Percentiles rank a stretch among this genome's conserved stretches.
These are phyloP conservation scores for Aspergillus proliferans DNA, from an alignment of 2,329 filamentous ascomycete species.

Conservation along the genomic window DNA sequence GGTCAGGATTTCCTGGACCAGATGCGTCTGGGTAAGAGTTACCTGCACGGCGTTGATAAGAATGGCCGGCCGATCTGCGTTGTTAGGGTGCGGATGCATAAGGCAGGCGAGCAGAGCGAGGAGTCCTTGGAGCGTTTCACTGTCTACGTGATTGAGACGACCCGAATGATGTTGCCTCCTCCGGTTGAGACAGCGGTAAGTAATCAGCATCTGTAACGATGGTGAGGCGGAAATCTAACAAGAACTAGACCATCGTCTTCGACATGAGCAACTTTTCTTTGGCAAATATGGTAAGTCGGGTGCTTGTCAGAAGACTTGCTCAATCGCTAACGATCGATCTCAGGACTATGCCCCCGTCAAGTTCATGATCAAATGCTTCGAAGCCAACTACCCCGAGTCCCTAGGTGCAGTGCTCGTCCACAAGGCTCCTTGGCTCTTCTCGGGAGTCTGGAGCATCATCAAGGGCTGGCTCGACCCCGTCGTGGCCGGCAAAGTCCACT, in stretches of 20 bases:
- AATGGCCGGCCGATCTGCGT: constrained; percentile 78
- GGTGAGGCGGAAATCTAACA: constrained; percentile 14
- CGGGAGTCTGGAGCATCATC: constrained; percentile 95
- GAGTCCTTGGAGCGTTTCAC: constrained; percentile 81
- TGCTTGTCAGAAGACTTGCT: neutral
- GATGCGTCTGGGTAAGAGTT: constrained; percentile 85
- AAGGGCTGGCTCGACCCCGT: constrained; percentile 95
- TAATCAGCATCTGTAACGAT: neutral
- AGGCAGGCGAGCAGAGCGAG: constrained; percentile 72
- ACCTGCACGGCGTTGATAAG: constrained; percentile 80
- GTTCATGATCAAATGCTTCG: constrained; percentile 99
- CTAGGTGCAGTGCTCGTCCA: constrained; percentile 87
- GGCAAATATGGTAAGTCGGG: constrained; percentile 75
- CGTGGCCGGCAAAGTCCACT: constrained; percentile 88
- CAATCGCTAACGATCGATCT: neutral
- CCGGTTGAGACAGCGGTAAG: constrained; percentile 88
- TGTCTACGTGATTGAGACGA: constrained; percentile 89
- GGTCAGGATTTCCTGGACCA: constrained; percentile 76
- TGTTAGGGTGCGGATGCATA: constrained; percentile 76
- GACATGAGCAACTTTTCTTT: constrained; percentile 93
- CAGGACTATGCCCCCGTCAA: constrained; percentile 92
- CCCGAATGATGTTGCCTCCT: constrained; percentile 70
- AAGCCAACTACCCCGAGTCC: constrained; percentile 95
- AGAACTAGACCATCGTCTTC: constrained; percentile 73
- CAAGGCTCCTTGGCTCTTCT: constrained; percentile 95